Conservation (phyloP, 2,329 filamentous ascomycete species). For the Cladosporium sp. region DNA sequence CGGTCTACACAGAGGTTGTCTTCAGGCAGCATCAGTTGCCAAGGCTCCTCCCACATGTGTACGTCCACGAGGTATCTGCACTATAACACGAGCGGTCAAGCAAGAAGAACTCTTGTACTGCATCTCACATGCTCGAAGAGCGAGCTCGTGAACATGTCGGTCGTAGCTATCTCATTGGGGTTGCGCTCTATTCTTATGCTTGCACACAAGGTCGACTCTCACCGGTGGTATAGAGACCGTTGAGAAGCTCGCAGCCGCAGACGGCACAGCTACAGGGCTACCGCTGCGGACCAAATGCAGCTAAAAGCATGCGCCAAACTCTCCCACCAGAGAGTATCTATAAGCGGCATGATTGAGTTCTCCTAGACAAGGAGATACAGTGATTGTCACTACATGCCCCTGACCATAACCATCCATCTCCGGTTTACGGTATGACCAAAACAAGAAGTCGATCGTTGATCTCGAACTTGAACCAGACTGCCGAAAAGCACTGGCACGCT, state of each 20-base stretch:
- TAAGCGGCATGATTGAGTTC: not conserved
- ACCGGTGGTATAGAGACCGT: not conserved
- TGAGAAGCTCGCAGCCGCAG: conserved; percentile 1
- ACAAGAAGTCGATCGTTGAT: not conserved
- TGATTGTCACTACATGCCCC: not conserved
- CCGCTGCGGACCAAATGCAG: not conserved
- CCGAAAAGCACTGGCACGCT: not conserved
- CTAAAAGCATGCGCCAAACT: not conserved
- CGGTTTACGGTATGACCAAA: too few relatives aligned
- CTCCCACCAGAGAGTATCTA: not conserved
- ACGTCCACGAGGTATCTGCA: not conserved
- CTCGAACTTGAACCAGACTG: not conserved
- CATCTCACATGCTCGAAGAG: not conserved
- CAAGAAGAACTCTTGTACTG: not conserved
- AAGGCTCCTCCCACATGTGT: not conserved
- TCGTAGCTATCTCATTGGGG: not conserved
- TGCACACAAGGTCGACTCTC: not conserved
- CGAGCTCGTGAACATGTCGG: not conserved
- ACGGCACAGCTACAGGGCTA: not conserved
- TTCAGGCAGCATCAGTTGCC: not conserved
- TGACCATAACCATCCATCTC: not conserved
- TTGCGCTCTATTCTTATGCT: not conserved
- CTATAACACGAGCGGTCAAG: not conserved
- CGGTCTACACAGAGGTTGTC: not conserved
- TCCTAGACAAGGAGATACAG: not conserved